Evolutionary conservation across 306 rosid genomes (phyloP).

Genomic region (Mimosa bimucronata): DNA sequence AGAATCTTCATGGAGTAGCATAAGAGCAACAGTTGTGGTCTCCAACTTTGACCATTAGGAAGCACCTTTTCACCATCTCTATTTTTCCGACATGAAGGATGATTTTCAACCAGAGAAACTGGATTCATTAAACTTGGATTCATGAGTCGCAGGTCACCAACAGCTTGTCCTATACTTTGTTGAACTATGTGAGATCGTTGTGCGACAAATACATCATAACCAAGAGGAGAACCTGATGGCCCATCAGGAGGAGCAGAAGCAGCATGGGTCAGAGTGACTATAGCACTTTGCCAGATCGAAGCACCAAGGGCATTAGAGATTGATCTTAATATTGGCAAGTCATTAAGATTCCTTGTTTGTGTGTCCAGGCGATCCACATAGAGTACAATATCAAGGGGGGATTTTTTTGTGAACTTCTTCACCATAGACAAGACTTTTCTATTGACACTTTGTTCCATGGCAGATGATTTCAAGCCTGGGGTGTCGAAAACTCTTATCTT

Average conservation of each 20-base stretch:
- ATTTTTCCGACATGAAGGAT: conserved; percentile 91
- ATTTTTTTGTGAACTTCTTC: conserved; percentile 75
- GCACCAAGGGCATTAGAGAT: conserved; percentile 70
- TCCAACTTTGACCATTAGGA: conserved; percentile 96
- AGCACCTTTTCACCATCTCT: conserved; percentile 95
- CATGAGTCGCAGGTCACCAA: conserved; percentile 85
- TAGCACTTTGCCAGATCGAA: conserved; percentile 79
- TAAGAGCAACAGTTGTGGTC: conserved; percentile 79
- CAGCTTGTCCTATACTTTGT: conserved; percentile 94
- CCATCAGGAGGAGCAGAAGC: conserved; percentile 99
- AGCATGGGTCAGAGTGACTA: conserved; percentile 87
- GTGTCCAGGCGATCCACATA: conserved; percentile 94
- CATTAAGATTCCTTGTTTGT: conserved; percentile 90
- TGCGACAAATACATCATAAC: conserved; percentile 91
- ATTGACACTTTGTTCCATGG: conserved; percentile 69
- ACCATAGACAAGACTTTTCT: conserved; percentile 67
- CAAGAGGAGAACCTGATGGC: conserved; percentile 85
- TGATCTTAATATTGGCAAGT: conserved; percentile 75
- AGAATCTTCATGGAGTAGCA: conserved; percentile 88
- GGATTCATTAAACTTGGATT: conserved; percentile 89
- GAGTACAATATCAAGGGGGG: conserved; percentile 86
- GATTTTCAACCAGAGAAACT: conserved; percentile 91
- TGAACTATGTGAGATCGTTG: conserved; percentile 92
- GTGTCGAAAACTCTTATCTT: conserved; percentile 81
- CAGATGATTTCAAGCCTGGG: conserved; percentile 90